These are phyloP conservation scores for Suhomyces atakaporum DNA, from an alignment of 1,139 yeast genomes.

Conservation along the genomic window DNA sequence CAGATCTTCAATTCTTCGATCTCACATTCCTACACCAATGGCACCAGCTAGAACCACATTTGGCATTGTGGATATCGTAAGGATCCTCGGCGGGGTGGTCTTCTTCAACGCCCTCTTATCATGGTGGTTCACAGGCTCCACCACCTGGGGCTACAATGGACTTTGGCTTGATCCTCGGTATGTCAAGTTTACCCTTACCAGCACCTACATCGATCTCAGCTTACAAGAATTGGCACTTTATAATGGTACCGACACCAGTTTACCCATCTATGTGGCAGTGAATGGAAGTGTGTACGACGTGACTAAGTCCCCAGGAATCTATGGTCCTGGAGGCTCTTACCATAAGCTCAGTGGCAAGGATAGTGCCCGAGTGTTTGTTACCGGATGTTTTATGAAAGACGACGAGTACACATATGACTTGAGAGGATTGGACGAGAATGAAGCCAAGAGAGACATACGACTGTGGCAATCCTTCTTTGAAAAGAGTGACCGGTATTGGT, in stretches of 20 bases:
- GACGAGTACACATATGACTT: conserved; percentile 68
- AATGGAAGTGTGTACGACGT: conserved; percentile 76
- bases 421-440: conserved; percentile 53
- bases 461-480: conserved; percentile 59
- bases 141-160: conserved; percentile 59
- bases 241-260: conserved; percentile 50
- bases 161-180: conserved; percentile 51
- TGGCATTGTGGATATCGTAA: conserved; percentile 40
- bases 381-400: conserved; percentile 66
- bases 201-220: conserved; percentile 36
- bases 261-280: conserved; percentile 67
- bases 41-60: conserved; percentile 12
- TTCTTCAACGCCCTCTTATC: conserved; percentile 51
- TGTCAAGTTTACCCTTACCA: conserved; percentile 27
- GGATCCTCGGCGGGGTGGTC: conserved; percentile 50
- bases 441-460: conserved; percentile 30
- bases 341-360: conserved; percentile 66
- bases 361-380: conserved; percentile 71
- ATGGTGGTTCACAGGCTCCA: conserved; percentile 49
- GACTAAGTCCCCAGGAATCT: conserved; percentile 49
- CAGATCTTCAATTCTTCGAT: no score
- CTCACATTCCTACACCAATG: not conserved
- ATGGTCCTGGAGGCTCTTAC: conserved; percentile 71
- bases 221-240: conserved; percentile 49
- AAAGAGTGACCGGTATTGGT: conserved; percentile 57